Evolutionary conservation across 2,329 filamentous ascomycete genomes (phyloP), one percentile per base, ranked within the genome.

Genomic region (Fusarium fujikuroi): DNA sequence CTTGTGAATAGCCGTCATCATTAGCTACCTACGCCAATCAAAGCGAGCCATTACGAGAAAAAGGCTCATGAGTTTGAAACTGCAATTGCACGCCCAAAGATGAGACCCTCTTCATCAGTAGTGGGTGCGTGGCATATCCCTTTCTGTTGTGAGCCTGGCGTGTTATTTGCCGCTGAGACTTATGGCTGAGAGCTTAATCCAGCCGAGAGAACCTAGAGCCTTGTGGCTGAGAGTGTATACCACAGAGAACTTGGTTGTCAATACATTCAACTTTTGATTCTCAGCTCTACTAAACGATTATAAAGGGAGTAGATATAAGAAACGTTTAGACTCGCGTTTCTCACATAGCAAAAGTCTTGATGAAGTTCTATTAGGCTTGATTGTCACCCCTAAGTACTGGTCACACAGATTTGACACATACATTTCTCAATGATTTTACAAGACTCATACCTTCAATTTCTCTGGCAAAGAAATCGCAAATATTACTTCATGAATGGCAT

Each of bases 251-350:
- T 32, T 5, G 1, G 4, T 9, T 12, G 10, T 32, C 1, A 9
- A 18, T 1, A 18, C 3, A 3, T 7, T 18, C 28, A 9, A 18
- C 46, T n/a, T 16, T 18, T 18, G 5, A 18, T 32, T 32, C 10
- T 7, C 2, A 7, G 1, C 5, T 14, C 21, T 19, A 3, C 3
- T 18, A 23, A 23, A 14, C 8, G 0, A 7, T 7, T 12, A 9
- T 3, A 2, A n/a, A 2, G n/a, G n/a, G n/a, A n/a, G n/a, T n/a
- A 32, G 5, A 14, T 18, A 2, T 2, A 19, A 9, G 1, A 0
- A 19, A 3, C 1, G 4, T 23, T 0, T 23, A 7, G 8, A 10
- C 3, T 0, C 8, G 21, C 3, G 2, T 19, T 50, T 2, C 12
- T 5, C 3, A 7, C 16, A 7, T 10, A 4, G 2, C 0, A 2